Evolutionary conservation across 306 rosid genomes (phyloP).

Genomic region (Trifolium dubium): DNA sequence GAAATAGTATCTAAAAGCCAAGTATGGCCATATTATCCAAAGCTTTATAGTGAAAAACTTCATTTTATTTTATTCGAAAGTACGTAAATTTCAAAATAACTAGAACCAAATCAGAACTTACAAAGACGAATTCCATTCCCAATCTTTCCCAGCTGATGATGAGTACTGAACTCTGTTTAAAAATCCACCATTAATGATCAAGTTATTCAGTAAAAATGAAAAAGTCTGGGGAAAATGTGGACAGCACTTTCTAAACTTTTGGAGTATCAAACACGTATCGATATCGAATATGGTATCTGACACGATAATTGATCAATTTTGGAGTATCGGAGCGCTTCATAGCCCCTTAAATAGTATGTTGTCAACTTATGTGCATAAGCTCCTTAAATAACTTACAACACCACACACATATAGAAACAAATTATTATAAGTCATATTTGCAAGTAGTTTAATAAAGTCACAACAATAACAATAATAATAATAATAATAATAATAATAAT

Average conservation of each 20-base stretch:
- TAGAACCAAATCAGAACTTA: constrained; percentile 53
- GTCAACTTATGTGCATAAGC: too few species aligned
- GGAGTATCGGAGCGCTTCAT: too few species aligned
- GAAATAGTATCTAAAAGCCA: constrained; percentile 9
- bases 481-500: too few species aligned
- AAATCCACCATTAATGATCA: constrained; percentile 38
- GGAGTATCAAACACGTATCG: too few species aligned
- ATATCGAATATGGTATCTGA: too few species aligned
- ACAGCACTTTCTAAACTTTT: constrained; percentile 2
- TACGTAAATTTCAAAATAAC: constrained; percentile 11
- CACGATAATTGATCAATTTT: too few species aligned
- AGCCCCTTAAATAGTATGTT: too few species aligned
- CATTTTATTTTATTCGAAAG: background rate
- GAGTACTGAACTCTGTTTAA: constrained; percentile 78
- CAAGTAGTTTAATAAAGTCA: background rate
- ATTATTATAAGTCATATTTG: background rate
- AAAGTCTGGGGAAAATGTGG: constrained; percentile 5
- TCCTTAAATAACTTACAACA: too few species aligned
- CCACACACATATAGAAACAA: too few species aligned
- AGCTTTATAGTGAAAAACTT: background rate
- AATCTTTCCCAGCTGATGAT: constrained; percentile 78
- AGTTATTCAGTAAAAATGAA: constrained; percentile 29
- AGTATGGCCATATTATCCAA: constrained; percentile 6
- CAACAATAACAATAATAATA: background rate
- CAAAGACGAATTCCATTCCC: constrained; percentile 95